Conservation (phyloP, 2,329 filamentous ascomycete genomes). For the Cladophialophora psammophila region DNA sequence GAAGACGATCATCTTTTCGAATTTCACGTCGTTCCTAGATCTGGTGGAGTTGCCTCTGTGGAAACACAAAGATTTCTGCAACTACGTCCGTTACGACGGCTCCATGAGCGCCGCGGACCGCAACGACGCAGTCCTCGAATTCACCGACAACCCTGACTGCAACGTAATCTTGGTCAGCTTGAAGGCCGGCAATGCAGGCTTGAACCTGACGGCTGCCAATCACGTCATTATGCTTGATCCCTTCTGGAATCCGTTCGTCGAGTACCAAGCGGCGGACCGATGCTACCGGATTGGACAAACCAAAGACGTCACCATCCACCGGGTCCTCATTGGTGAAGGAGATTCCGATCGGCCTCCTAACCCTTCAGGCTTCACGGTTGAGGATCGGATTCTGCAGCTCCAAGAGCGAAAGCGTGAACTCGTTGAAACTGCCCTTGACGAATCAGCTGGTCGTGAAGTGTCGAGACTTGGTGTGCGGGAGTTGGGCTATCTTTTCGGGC, state of each 20-base stretch:
- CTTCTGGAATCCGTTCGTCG: conserved; percentile 85
- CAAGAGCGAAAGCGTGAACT: conserved; percentile 80
- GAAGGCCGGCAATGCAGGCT: conserved; percentile 81
- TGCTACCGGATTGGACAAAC: conserved; percentile 87
- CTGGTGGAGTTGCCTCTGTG: conserved; percentile 74
- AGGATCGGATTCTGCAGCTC: conserved; percentile 81
- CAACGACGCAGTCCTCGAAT: conserved; percentile 71
- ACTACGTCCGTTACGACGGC: conserved; percentile 77
- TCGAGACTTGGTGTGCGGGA: conserved; percentile 71
- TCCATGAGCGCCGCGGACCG: conserved; percentile 73
- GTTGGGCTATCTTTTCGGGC: conserved; percentile 72
- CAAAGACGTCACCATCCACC: conserved; percentile 77
- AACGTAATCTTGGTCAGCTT: conserved; percentile 79
- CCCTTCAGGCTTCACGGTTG: conserved; percentile 66
- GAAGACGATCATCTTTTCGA: conserved; percentile 83
- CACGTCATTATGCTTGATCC: conserved; percentile 91
- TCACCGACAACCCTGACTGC: conserved; percentile 66
- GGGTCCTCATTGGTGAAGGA: conserved; percentile 71
- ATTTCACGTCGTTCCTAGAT: conserved; percentile 81
- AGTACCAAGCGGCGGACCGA: conserved; percentile 90
- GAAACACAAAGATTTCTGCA: conserved; percentile 48
- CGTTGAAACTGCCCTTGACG: conserved; percentile 80
- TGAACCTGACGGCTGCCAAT: conserved; percentile 83
- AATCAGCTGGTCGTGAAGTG: conserved; percentile 71
- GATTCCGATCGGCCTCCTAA: conserved; percentile 15